A percentile compares a stretch with the other conserved stretches of the same genome.
Conservation (phyloP, 2,329 filamentous ascomycete species). For the Cordyceps pruinosa region DNA sequence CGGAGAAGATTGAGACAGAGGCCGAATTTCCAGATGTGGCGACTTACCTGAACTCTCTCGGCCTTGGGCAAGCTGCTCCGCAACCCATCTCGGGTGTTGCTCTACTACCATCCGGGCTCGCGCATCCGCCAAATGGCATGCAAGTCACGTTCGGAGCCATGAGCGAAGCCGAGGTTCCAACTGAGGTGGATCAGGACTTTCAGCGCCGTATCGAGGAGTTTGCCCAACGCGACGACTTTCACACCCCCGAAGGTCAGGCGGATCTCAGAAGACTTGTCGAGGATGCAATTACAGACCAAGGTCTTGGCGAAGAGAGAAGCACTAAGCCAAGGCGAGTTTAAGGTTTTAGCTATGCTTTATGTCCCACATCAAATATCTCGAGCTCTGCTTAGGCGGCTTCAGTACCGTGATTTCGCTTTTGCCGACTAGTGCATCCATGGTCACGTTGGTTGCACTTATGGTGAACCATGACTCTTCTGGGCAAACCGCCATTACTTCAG, state of each 20-base stretch:
- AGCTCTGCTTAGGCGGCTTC: slow-evolving; percentile 40
- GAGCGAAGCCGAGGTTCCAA: slow-evolving; percentile 52
- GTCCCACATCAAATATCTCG: slow-evolving; percentile 57
- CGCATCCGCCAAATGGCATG: slow-evolving; percentile 67
- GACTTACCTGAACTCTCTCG: slow-evolving; percentile 53
- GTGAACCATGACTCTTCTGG: slow-evolving; percentile 48
- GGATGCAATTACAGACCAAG: slow-evolving; percentile 67
- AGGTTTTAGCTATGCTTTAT: slow-evolving; percentile 33
- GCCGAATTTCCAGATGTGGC: slow-evolving; percentile 71
- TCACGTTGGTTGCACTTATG: slow-evolving; percentile 45
- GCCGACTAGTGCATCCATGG: slow-evolving; percentile 36
- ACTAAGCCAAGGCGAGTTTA: slow-evolving; percentile 56
- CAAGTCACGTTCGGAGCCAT: slow-evolving; percentile 72
- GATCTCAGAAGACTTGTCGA: slow-evolving; percentile 72
- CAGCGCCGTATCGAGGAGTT: slow-evolving; percentile 82
- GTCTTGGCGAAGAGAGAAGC: slow-evolving; percentile 55
- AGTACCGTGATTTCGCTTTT: slow-evolving; percentile 47
- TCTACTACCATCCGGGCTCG: slow-evolving; percentile 34
- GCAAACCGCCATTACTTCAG: slow-evolving; percentile 36
- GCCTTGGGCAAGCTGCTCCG: slow-evolving; percentile 19
- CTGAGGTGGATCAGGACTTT: slow-evolving; percentile 73
- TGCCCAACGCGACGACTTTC: slow-evolving; percentile 75
- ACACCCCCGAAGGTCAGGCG: slow-evolving; percentile 71
- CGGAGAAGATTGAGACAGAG: slow-evolving; percentile 72
- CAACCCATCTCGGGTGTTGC: neutral